Base-by-base conservation (phyloP, 306 rosid genomes). In the Gastrolobium villosum region DNA sequence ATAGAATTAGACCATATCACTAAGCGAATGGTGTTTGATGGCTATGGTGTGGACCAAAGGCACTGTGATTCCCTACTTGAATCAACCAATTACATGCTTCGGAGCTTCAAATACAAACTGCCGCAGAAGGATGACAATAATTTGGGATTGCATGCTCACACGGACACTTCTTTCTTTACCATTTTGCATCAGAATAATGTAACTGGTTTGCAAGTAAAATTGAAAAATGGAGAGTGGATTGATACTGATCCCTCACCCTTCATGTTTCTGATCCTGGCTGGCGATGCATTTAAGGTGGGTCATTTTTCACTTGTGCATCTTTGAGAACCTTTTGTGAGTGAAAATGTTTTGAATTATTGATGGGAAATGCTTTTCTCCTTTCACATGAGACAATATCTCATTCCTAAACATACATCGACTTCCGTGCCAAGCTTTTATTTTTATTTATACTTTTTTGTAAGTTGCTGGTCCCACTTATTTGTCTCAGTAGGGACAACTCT, bases 151-250 rank as follows among this genome's bases (percentile, higher is more conserved):
- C 7, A 11, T 67, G 32, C 74, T 74, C 87, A 83, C 74, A 50
- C 77, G 0, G 87, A 83, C 74, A 43, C 81, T 15, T 48, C 84
- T 13, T 79, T 67, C 81, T 67, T 83, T 10, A 59, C 84, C 70
- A 74, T 83, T 52, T 44, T 83, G 77, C 87, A 78, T 52, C 87
- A 83, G 61, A 83, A 83, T 34, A 40, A 59, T 13, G 79, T 78
- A 3, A 34, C 2, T 11, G 86, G 86, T 11, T 78, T 83, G 77
- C 86, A 83, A 39, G 56, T 74, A 2, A 83, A 73, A 79, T 32
- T 79, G 14, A 79, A 61, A 70, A 68, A 44, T 79, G 87, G 75
- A 28, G 81, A 83, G 59, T 83, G 84, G 87, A 4, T 61, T 31
- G 65, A 79, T 35, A 8, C 5, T 43, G 64, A 83, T 79, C 81